Conservation (phyloP, 1,284 basidiomycete genomes). For the Puccinia coronata region DNA sequence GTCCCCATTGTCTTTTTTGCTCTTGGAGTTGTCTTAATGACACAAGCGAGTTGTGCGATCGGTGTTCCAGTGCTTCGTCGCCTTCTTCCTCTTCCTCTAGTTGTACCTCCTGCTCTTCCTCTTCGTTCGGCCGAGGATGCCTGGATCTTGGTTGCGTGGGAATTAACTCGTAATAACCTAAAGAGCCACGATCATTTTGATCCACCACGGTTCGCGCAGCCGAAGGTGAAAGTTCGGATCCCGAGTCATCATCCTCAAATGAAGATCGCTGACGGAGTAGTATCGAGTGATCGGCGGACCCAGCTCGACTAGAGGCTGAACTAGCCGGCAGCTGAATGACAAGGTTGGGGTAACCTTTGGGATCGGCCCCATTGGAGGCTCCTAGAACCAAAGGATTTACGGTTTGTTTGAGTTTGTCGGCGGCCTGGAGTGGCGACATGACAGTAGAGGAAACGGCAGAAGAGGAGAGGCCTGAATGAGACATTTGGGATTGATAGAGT, state of each 20-base stretch:
- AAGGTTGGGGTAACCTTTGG: not conserved
- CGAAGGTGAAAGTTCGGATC: conserved; percentile 24
- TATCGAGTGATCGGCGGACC: not conserved
- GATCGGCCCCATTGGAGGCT: not conserved
- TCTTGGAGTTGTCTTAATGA: conserved; percentile 37
- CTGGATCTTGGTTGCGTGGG: conserved; percentile 29
- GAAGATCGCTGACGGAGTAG: conserved; percentile 30
- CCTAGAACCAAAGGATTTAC: not conserved
- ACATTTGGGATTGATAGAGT: conserved; percentile 31
- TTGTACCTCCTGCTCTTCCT: not conserved
- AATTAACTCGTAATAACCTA: conserved; percentile 29
- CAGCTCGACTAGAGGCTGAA: not conserved
- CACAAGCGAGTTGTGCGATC: conserved; percentile 30
- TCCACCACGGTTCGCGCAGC: not conserved
- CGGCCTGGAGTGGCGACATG: too few species aligned
- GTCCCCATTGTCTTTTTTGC: conserved; percentile 35
- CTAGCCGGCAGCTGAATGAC: not conserved
- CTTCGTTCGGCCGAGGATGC: not conserved
- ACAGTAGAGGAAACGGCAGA: not conserved
- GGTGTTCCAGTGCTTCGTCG: not conserved
- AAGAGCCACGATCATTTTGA: not conserved
- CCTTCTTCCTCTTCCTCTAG: conserved; percentile 7
- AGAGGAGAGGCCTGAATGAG: not conserved
- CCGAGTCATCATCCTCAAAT: conserved; percentile 45
- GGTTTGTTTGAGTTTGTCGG: not conserved